Conservation (phyloP, 352 stramenopile genomes). For the Phytophthora citricola region DNA sequence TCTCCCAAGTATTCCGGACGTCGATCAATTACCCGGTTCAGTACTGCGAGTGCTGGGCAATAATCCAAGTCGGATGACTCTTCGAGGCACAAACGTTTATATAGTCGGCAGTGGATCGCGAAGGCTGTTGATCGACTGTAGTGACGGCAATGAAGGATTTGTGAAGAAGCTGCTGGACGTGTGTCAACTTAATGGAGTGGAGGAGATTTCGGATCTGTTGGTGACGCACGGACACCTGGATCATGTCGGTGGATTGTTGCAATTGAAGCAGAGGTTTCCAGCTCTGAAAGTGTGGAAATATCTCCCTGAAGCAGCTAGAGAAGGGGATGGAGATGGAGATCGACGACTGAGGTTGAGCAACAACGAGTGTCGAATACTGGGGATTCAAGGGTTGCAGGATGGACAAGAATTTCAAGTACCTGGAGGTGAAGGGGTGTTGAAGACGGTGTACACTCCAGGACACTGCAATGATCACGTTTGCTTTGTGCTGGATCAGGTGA, state of each 20-base stretch:
- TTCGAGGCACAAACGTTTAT: conserved; percentile 92
- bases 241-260: conserved; percentile 86
- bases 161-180: conserved; percentile 49
- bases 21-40: conserved; percentile 48
- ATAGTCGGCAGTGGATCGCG: conserved; percentile 70
- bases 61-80: conserved; percentile 90
- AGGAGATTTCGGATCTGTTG: conserved; percentile 77
- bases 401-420: conserved; percentile 50
- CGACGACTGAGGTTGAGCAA: conserved; percentile 54
- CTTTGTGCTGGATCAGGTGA: conserved; percentile 63
- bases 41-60: conserved; percentile 81
- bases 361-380: conserved; percentile 51
- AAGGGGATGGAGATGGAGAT: conserved; percentile 39
- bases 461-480: conserved; percentile 89
- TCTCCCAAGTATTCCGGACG: conserved; percentile 47
- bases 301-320: conserved; percentile 33
- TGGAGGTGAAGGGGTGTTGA: conserved; percentile 35
- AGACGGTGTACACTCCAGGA: conserved; percentile 78
- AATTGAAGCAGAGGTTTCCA: conserved; percentile 61
- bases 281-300: conserved; percentile 76
- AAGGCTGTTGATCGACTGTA: conserved; percentile 81
- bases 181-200: conserved; percentile 47
- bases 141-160: conserved; percentile 76
- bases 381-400: conserved; percentile 48
- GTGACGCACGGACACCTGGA: conserved; percentile 92